Evolutionary conservation across 164 flowering plant species (phyloP), one percentile per base, ranked within the genome.

Genomic region (Vitis rupestris): DNA sequence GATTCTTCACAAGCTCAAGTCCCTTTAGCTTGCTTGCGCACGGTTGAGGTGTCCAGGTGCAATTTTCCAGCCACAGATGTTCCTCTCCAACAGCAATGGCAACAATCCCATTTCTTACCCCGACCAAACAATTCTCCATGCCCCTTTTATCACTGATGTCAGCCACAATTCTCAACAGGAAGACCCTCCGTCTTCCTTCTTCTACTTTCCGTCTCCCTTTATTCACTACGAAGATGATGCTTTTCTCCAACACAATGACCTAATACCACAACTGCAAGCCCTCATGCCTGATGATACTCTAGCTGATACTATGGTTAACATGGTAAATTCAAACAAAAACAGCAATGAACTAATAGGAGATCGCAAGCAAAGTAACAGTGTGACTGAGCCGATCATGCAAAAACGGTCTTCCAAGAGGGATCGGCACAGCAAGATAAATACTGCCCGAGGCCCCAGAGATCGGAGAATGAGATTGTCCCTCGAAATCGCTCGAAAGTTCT

Each of bases 381-480:
- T 23, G 27, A 23, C 27, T 0, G 27, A 63, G 17, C 70, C 49
- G 62, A 52, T 6, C 31, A 68, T 51, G 10, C 60, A 60, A 48
- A 80, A 68, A 71, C 79, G 75, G 59, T 31, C 74, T 13, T 73
- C 59, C 2, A 90, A 84, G 74, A 83, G 74, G 68, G 93, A 89
- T 16, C 79, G 93, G 15, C 97, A 90, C 76, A 88, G 90, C 84
- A 92, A 92, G 86, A 92, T 92, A 65, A 70, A 66, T 56, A 90
- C 95, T 1, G 89, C 89, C 10, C 82, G 77, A 64, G 93, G 97
- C 2, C 82, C 78, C 0, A 80, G 97, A 57, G 91, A 91, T 68
- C 79, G 97, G 51, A 72, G 97, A 69, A 88, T 90, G 94, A 81
- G 97, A 63, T 63, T 91, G 59, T 91, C 97, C 8, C 86, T 91